phyloP scores from a whole-genome alignment of 176 grass and related monocot genomes.

The Miscanthus lutarioriparius region DNA sequence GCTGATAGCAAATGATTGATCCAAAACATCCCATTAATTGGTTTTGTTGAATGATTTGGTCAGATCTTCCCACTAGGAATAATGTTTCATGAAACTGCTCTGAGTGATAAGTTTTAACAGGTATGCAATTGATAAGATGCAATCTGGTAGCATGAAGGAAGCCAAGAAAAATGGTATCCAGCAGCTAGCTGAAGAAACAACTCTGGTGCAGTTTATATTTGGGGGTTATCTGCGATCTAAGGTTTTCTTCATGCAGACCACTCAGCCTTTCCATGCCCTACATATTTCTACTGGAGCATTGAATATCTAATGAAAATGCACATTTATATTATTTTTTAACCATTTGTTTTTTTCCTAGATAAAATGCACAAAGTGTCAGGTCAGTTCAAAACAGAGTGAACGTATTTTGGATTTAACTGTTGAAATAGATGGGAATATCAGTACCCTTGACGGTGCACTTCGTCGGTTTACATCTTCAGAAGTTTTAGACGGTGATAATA shows the following conservation, averaged over 20 bases:
- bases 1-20: too few species aligned
- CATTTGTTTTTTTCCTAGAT: constrained; percentile 55
- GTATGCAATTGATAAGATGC: constrained; percentile 91
- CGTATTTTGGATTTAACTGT: constrained; percentile 92
- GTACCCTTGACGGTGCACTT: constrained; percentile 84
- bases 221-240: constrained; percentile 91
- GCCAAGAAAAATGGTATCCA: constrained; percentile 47
- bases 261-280: constrained; percentile 8
- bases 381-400: constrained; percentile 71
- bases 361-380: constrained; percentile 74
- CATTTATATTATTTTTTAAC: constrained; percentile 11
- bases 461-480: constrained; percentile 80
- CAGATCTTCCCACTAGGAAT: background rate
- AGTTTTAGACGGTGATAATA: constrained; percentile 87
- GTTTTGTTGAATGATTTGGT: constrained; percentile 1
- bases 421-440: constrained; percentile 80
- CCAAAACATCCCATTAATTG: background rate
- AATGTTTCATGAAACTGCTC: constrained; percentile 24
- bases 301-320: constrained; percentile 20
- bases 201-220: constrained; percentile 83
- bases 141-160: constrained; percentile 75
- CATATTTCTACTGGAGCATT: constrained; percentile 11
- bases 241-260: constrained; percentile 45
- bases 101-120: constrained; percentile 52
- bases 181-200: constrained; percentile 68